A percentile compares a stretch with the other conserved stretches of the same genome.
Conservation (phyloP, 257 asterid species). For the Jacaranda mimosifolia region DNA sequence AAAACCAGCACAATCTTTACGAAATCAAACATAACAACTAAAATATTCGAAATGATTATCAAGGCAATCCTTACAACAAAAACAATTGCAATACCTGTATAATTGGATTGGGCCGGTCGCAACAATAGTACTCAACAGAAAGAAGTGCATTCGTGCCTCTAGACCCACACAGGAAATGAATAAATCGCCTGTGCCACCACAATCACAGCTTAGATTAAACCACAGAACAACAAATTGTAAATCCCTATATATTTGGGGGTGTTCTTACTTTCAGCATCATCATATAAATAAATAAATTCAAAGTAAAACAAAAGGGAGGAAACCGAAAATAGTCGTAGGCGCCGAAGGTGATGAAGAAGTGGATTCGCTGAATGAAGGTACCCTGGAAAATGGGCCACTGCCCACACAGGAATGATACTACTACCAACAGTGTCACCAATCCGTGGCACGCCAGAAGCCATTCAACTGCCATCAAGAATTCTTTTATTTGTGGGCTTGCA, state of each 20-base stretch:
- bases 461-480: constrained; percentile 65
- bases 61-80: no score
- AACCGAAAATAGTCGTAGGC: constrained; percentile 85
- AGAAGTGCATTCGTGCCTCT: constrained; percentile 69
- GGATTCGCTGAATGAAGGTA: constrained; percentile 81
- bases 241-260: neutral
- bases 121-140: constrained; percentile 79
- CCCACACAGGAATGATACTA: constrained; percentile 92
- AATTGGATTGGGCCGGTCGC: constrained; percentile 93
- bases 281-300: neutral
- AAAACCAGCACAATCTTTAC: neutral
- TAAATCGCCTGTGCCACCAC: constrained; percentile 68
- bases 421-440: constrained; percentile 70
- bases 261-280: neutral
- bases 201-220: constrained; percentile 25
- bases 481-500: neutral
- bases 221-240: neutral
- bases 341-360: constrained; percentile 85
- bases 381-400: constrained; percentile 97
- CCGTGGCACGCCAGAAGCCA: constrained; percentile 92
- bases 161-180: constrained; percentile 69
- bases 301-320: neutral
- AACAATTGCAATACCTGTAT: constrained; percentile 62
- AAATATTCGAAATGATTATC: neutral
- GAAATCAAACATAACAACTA: neutral